Percentiles rank a stretch among this genome's conserved stretches.
phyloP scores from a whole-genome alignment of 345 rosid species.

The Gossypium rotundifolium region DNA sequence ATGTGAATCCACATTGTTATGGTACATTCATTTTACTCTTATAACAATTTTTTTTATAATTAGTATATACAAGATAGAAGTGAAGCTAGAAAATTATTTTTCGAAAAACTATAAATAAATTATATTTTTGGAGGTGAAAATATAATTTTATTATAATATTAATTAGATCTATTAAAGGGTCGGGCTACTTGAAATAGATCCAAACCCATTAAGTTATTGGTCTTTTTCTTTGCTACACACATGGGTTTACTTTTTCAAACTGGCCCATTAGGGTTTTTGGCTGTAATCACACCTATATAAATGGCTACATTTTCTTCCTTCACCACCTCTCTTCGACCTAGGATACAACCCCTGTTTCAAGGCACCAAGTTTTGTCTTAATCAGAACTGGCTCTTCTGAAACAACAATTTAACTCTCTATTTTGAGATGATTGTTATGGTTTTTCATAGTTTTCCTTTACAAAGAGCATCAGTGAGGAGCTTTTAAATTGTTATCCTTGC shows the following conservation, averaged over 20 bases:
- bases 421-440: not conserved
- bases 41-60: too few relatives aligned
- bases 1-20: too few relatives aligned
- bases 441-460: not conserved
- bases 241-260: not conserved
- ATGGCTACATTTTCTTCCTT: not conserved
- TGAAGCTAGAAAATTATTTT: too few relatives aligned
- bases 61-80: too few relatives aligned
- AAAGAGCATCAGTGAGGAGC: slow-evolving; percentile 8
- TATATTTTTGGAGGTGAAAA: too few relatives aligned
- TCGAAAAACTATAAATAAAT: accelerated
- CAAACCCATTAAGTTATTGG: too few relatives aligned
- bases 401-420: not conserved
- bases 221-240: too few relatives aligned
- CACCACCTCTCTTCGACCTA: not conserved
- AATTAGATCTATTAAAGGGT: too few relatives aligned
- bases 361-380: not conserved
- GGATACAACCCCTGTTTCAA: not conserved
- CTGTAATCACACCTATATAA: not conserved
- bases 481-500: slow-evolving; percentile 50
- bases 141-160: too few relatives aligned
- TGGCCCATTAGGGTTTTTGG: not conserved
- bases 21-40: too few relatives aligned
- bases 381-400: not conserved
- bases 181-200: too few relatives aligned